Evolutionary conservation across 768 basidiomycete genomes (phyloP).

Genomic region (Xanthoconium purpureum): DNA sequence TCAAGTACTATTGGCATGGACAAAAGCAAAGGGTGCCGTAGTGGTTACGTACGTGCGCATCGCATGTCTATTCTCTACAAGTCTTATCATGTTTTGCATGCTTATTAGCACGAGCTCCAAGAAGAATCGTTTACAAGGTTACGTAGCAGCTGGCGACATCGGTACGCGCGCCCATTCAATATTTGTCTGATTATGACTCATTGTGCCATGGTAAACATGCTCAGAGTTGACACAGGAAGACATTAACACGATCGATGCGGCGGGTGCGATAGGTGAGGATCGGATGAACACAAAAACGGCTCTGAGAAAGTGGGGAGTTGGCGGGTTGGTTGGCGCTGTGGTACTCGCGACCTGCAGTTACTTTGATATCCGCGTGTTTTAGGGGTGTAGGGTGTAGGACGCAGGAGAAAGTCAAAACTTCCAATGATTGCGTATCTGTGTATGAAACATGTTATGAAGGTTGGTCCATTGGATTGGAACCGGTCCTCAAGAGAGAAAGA

Average conservation of each 20-base stretch:
- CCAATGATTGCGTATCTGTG: neutral
- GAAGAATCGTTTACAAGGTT: constrained; percentile 61
- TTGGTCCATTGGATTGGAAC: no score
- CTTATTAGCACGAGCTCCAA: constrained; percentile 58
- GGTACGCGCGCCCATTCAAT: constrained; percentile 28
- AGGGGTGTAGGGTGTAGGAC: no score
- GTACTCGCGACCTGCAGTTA: constrained; percentile 8
- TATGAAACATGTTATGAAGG: no score
- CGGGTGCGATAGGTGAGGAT: constrained; percentile 39
- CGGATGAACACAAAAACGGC: neutral
- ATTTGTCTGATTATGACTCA: neutral
- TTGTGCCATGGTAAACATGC: neutral
- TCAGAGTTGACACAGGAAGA: constrained; percentile 51
- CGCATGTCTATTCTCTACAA: neutral
- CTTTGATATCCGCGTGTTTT: constrained; percentile 6
- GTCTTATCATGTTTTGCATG: neutral
- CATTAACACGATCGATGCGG: constrained; percentile 53
- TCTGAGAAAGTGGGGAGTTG: neutral
- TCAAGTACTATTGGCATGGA: constrained; percentile 72
- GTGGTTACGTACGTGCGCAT: constrained; percentile 52
- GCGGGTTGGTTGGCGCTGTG: constrained; percentile 1
- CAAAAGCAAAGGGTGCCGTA: constrained; percentile 65
- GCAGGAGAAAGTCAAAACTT: no score
- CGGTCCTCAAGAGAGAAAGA: no score
- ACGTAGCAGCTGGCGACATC: constrained; percentile 65